Base-by-base conservation (phyloP, 1,284 basidiomycete genomes). In the Cryptococcus sp. region DNA sequence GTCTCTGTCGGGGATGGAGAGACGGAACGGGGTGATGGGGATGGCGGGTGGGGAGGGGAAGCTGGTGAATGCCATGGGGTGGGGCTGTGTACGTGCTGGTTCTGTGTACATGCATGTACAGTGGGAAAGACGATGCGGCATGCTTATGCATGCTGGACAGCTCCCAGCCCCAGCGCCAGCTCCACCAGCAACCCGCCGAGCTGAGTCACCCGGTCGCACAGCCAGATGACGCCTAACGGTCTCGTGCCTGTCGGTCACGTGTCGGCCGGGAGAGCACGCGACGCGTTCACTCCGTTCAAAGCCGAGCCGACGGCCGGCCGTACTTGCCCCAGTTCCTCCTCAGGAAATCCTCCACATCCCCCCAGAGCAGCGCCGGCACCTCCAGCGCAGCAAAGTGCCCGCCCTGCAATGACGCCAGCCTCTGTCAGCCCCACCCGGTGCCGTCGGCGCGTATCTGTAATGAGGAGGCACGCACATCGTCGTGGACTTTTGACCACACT, bases 371-470 rank as follows among this genome's bases (percentile, higher is more conserved):
- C 3, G 60, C 58, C 8, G 79, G 79, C 49, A 71, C 68, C 63
- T 81, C 80, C 23, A 79, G 67, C 2, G 78, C 77, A 4, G 78
- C 66, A 53, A 78, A 71, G 56, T 79, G 77, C 1, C 73, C 76
- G 8, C 75, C 75, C 60, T 68, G 56, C 15, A n/a, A 42, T 44
- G 42, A 62, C 50, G 75, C 7, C 56, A 57, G 18, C n/a, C 11
- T 15, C 16, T 9, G 23, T 44, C 42, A 44, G 40, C 40, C 7
- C 7, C 16, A 15, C 40, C 16, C 40, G 11, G 11, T 20, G 8
- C n/a, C 13, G 8, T 5, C 40, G 1, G 11, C 13, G 11, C 13
- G 16, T 42, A 15, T 42, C 40, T 16, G n/a, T 42, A 5, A 12
- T 6, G 16, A 16, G 42, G 2, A 4, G 23, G 12, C n/a, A 57